Evolutionary conservation across 441 rosid species (phyloP).

Genomic region (Brassica balearica): DNA sequence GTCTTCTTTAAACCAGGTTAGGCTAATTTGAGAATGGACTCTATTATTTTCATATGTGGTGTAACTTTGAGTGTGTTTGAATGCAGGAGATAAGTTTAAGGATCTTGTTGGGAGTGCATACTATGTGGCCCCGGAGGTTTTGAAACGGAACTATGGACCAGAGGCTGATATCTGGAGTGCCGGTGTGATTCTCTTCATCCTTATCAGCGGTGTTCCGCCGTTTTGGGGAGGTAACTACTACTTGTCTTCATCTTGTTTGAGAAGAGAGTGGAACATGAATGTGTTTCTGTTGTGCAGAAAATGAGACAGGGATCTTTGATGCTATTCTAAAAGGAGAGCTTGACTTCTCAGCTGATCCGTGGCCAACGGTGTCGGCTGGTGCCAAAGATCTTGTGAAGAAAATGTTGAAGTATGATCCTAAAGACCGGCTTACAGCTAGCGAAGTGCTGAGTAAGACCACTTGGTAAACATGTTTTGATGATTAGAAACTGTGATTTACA

Average conservation of each 20-base stretch:
- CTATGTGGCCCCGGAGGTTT: constrained; percentile 79
- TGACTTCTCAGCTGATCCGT: constrained; percentile 73
- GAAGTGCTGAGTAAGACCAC: constrained; percentile 59
- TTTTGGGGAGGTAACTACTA: constrained; percentile 71
- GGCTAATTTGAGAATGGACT: too few species aligned
- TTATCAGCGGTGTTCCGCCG: constrained; percentile 76
- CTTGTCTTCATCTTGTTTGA: constrained; percentile 5
- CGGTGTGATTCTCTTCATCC: constrained; percentile 73
- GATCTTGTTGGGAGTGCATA: constrained; percentile 83
- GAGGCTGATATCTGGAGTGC: constrained; percentile 85
- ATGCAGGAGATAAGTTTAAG: constrained; percentile 64
- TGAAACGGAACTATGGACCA: constrained; percentile 65
- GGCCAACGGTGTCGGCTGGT: constrained; percentile 66
- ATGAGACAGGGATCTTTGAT: constrained; percentile 66
- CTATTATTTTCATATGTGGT: not conserved
- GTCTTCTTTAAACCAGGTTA: constrained; percentile 70
- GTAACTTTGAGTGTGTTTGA: not conserved
- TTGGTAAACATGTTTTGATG: constrained; percentile 10
- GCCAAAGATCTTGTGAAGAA: constrained; percentile 77
- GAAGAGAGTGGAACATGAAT: not conserved
- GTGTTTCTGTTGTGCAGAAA: constrained; percentile 52
- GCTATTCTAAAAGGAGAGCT: constrained; percentile 58
- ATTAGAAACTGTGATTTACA: not conserved
- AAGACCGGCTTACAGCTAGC: constrained; percentile 64
- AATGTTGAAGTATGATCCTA: constrained; percentile 63